phyloP scores from a whole-genome alignment of 768 basidiomycete genomes.

The Rhodotorula taiwanensis region DNA sequence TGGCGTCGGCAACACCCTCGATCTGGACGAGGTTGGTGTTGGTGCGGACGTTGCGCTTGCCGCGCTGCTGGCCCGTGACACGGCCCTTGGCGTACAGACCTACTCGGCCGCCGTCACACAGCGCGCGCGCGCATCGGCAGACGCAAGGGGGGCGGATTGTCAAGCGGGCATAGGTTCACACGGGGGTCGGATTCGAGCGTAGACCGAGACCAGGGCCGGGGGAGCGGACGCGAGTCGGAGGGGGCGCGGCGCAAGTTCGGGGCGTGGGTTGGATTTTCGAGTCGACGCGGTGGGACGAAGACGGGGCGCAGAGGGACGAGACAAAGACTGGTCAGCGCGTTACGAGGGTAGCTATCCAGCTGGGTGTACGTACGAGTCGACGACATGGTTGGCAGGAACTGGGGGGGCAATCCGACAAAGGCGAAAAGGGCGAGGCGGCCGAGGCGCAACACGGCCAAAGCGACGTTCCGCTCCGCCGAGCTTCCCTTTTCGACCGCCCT shows the following conservation, averaged over 20 bases:
- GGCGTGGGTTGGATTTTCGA: neutral
- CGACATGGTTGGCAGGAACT: constrained; percentile 16
- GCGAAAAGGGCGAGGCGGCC: too few relatives aligned
- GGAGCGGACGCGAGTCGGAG: neutral
- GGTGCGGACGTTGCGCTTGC: constrained; percentile 90
- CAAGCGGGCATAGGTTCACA: too few relatives aligned
- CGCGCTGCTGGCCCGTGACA: constrained; percentile 95
- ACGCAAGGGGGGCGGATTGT: too few relatives aligned
- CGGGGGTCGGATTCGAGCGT: too few relatives aligned
- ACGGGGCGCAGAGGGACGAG: neutral
- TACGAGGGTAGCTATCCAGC: too few relatives aligned
- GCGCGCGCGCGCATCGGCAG: neutral
- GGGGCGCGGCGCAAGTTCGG: too few relatives aligned
- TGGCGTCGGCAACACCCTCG: constrained; percentile 86
- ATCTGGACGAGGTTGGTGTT: constrained; percentile 96
- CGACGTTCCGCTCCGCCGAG: too few relatives aligned
- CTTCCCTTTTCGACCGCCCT: too few relatives aligned
- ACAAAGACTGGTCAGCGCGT: neutral
- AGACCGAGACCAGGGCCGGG: too few relatives aligned
- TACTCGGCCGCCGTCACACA: neutral
- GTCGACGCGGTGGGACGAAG: neutral
- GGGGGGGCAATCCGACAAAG: constrained; percentile 1
- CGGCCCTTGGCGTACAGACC: constrained; percentile 54
- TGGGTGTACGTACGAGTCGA: constrained; percentile 16
- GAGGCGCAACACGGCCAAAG: too few relatives aligned